Percentiles rank a stretch among this genome's conserved stretches.
phyloP scores from a whole-genome alignment of 2,329 filamentous ascomycete genomes.

The Colletotrichum sp. region DNA sequence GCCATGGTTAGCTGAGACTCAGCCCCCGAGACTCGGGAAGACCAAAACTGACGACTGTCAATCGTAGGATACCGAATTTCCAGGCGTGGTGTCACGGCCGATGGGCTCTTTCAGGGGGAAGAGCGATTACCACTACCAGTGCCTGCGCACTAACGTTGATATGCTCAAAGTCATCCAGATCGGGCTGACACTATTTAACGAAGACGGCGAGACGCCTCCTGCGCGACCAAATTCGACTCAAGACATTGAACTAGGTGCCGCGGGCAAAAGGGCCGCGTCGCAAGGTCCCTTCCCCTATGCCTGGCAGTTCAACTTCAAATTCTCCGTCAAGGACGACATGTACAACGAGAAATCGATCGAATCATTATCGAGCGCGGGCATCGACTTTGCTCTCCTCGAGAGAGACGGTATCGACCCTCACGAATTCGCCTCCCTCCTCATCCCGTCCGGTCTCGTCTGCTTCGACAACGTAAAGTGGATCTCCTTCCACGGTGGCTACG shows the following conservation, averaged over 20 bases:
- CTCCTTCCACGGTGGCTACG: conserved; percentile 96
- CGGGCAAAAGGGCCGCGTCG: conserved; percentile 42
- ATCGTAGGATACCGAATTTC: conserved; percentile 91
- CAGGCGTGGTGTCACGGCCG: conserved; percentile 93
- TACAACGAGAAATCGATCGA: conserved; percentile 95
- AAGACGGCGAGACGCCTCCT: conserved; percentile 86
- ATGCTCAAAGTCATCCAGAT: conserved; percentile 97
- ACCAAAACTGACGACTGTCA: conserved; percentile 10
- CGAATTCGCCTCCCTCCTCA: conserved; percentile 87
- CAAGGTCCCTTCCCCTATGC: conserved; percentile 76
- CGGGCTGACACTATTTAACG: conserved; percentile 90
- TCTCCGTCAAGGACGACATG: conserved; percentile 95
- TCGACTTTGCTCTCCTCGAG: conserved; percentile 85
- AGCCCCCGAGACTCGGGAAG: neutral
- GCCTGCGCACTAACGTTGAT: conserved; percentile 94
- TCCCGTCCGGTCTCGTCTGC: conserved; percentile 89
- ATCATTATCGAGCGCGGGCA: conserved; percentile 88
- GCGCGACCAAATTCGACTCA: conserved; percentile 63
- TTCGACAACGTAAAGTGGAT: conserved; percentile 93
- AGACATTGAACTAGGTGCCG: conserved; percentile 40
- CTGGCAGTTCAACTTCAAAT: conserved; percentile 99
- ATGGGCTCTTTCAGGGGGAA: conserved; percentile 95
- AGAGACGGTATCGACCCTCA: conserved; percentile 89
- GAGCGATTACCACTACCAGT: conserved; percentile 98
- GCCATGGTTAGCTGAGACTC: conserved; percentile 77